Conservation (phyloP, 139 green algal genomes). For the Micractinium conductrix region DNA sequence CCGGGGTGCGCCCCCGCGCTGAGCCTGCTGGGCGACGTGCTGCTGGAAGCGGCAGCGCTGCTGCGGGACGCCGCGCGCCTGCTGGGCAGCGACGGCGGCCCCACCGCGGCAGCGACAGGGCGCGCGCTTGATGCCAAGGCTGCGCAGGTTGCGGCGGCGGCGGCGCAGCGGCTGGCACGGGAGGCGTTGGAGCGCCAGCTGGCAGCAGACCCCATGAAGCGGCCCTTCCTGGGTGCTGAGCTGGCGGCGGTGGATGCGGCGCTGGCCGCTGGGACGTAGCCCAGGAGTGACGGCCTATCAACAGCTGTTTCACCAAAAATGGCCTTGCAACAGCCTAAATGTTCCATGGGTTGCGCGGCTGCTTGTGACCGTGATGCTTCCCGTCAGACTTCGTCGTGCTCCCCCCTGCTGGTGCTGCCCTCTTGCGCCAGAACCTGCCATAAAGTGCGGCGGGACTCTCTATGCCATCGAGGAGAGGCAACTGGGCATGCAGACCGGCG, state of each 20-base stretch:
- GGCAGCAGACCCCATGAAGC: conserved; percentile 27
- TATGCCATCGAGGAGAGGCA: no score
- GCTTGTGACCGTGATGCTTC: no score
- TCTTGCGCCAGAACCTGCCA: no score
- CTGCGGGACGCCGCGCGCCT: not conserved
- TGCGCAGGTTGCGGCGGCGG: not conserved
- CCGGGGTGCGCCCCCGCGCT: conserved; percentile 57
- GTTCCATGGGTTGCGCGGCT: no score
- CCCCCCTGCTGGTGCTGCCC: no score
- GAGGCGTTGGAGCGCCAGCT: conserved; percentile 14
- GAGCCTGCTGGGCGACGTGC: conserved; percentile 55
- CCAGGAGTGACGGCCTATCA: no score
- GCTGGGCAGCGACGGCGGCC: not conserved
- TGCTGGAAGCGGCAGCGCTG: conserved; percentile 29
- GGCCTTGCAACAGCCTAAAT: no score
- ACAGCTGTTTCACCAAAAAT: no score
- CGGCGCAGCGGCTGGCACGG: not conserved
- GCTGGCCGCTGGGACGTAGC: no score
- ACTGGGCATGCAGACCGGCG: no score
- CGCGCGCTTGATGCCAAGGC: not conserved
- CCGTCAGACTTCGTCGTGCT: no score
- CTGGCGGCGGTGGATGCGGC: conserved; percentile 11
- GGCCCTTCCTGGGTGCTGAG: conserved; percentile 12
- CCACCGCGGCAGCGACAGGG: not conserved
- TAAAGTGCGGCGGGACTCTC: no score